Evolutionary conservation across 768 basidiomycete species (phyloP).

Genomic region (Leucosporidium scottii): DNA sequence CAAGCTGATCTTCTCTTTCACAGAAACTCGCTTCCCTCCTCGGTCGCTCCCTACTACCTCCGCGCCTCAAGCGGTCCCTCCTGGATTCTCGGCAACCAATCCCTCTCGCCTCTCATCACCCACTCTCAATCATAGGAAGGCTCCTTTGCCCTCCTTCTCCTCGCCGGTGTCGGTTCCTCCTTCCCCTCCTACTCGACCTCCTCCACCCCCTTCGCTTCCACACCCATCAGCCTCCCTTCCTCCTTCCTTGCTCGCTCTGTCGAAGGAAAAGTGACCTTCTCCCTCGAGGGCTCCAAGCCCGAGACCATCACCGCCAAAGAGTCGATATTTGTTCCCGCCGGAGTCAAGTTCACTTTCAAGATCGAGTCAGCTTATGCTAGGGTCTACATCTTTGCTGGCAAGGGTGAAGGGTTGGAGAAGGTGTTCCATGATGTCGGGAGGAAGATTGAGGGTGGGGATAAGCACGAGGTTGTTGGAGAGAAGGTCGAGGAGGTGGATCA

Average conservation of each 20-base stretch:
- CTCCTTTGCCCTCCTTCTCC: not conserved
- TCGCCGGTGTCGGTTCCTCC: not conserved
- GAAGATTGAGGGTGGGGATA: not conserved
- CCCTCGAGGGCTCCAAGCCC: not conserved
- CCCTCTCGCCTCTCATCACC: not conserved
- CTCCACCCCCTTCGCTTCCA: not conserved
- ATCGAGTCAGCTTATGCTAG: not conserved
- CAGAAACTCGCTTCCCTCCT: not conserved
- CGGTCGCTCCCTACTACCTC: not conserved
- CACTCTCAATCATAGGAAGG: not conserved
- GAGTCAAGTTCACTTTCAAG: not conserved
- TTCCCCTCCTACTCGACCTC: not conserved
- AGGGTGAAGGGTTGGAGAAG: not conserved
- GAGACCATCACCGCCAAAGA: not conserved
- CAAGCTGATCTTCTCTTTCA: not conserved
- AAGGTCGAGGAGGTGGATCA: not conserved
- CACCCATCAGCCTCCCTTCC: not conserved
- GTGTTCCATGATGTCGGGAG: not conserved
- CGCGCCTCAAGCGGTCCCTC: not conserved
- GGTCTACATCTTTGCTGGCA: not conserved
- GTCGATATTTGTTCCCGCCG: not conserved
- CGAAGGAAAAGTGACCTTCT: not conserved
- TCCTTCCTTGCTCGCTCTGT: not conserved
- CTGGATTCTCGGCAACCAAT: not conserved
- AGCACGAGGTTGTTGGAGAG: not conserved